Evolutionary conservation across 2,329 filamentous ascomycete species (phyloP).

Genomic region (Lachnellula occidentalis): DNA sequence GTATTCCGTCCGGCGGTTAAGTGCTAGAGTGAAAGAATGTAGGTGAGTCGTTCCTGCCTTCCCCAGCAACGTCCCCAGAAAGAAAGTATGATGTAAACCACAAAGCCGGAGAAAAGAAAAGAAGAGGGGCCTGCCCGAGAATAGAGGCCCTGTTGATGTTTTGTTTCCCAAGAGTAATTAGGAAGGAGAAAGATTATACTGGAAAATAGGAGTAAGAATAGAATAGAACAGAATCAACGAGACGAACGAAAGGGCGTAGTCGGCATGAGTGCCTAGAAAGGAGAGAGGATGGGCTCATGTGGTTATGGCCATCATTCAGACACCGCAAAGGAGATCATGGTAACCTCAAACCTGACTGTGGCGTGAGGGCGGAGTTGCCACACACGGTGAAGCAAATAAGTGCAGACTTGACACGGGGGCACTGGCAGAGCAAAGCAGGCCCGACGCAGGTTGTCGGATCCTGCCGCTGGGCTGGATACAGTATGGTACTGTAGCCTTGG

Average conservation of each 20-base stretch:
- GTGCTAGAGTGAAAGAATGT: conserved; percentile 16
- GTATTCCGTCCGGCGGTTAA: conserved; percentile 24
- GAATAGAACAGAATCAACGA: conserved; percentile 7
- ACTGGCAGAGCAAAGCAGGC: conserved; percentile 4
- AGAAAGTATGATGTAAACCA: conserved; percentile 8
- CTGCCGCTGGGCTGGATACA: background rate
- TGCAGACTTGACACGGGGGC: conserved; percentile 11
- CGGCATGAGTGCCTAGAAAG: conserved; percentile 1
- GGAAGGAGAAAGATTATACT: conserved; percentile 10
- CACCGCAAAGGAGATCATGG: conserved; percentile 9
- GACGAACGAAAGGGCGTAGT: conserved; percentile 6
- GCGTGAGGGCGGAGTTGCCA: conserved; percentile 15
- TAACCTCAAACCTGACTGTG: conserved; percentile 16
- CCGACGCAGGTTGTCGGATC: conserved; percentile 13
- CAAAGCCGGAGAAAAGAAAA: conserved; percentile 17
- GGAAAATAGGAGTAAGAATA: conserved; percentile 8
- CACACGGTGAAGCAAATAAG: conserved; percentile 8
- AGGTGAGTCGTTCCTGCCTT: conserved; percentile 13
- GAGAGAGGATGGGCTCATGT: conserved; percentile 9
- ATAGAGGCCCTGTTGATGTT: conserved; percentile 20
- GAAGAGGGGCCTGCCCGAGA: conserved; percentile 24
- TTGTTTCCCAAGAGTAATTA: conserved; percentile 15
- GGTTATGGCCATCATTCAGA: conserved; percentile 3
- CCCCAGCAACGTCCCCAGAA: conserved; percentile 9
- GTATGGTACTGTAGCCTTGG: background rate